Evolutionary conservation across 2,329 filamentous ascomycete species (phyloP), one percentile per base, ranked within the genome.

Genomic region (Apiospora sp.): DNA sequence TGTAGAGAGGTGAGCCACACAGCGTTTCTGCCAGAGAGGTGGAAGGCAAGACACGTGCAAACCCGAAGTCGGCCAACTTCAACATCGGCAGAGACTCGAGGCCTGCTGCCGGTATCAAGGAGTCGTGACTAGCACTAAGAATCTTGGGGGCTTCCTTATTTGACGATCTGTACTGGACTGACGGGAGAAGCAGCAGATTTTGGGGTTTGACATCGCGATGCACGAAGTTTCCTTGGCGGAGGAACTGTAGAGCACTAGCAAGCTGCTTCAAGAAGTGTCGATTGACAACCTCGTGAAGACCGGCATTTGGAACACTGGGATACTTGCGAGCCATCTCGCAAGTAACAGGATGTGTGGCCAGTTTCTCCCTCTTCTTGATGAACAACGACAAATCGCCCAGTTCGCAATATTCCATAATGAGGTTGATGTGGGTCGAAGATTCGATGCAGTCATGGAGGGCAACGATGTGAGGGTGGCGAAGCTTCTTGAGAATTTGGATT

Each of bases 381-480:
- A 99, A 98, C 71, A 96, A 88, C 14, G 96, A 97, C 73, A 99
- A 85, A 80, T 99, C 96, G 30, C 96, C 96, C 54, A 99, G 89
- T 81, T 97, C 94, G 84, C 96, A 98, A 84, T 97, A 98, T 85
- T 99, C 96, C 96, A 98, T 99, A 75, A 98, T 92, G 73, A 99
- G 89, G 84, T 99, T 96, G 84, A 98, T 98, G 80, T 97, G 94
- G 30, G 92, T 92, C 4, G 90, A 86, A 0, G 94, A 93, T 82
- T 98, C 95, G 82, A 96, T 89, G 85, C 95, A 98, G 84, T 98
- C 94, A 86, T 98, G 95, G 68, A 99, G 92, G 77, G 95, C 94
- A 76, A 98, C 96, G 78, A 99, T 98, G 81, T 99, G 96, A 41
- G 96, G 96, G 83, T 99, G 96, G 73, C 96, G 93, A 41, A 99